phyloP scores from a whole-genome alignment of 768 basidiomycete genomes.

The Lentinus brumalis region DNA sequence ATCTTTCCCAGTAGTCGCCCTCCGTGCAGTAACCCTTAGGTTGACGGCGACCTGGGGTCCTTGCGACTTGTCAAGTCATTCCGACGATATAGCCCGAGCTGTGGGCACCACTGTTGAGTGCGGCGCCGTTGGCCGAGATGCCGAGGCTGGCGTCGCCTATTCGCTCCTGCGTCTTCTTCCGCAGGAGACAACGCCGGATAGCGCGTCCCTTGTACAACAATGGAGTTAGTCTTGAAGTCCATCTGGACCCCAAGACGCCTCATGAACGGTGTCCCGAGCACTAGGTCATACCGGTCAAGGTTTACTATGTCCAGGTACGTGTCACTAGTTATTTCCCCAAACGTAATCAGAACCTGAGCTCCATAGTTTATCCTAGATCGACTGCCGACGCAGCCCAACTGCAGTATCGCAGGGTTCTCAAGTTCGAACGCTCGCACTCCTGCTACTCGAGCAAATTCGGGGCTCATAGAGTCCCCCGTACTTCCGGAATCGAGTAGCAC shows the following conservation, averaged over 20 bases:
- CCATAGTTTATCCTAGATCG: slow-evolving; percentile 33
- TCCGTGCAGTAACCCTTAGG: neutral
- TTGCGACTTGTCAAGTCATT: no score
- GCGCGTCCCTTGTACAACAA: neutral
- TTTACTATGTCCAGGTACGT: slow-evolving; percentile 6
- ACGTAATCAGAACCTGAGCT: slow-evolving; percentile 6
- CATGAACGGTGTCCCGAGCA: slow-evolving; percentile 30
- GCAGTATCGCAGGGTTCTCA: slow-evolving; percentile 25
- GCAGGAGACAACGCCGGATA: no score
- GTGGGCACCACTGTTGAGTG: no score
- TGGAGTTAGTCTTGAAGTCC: neutral
- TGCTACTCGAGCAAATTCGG: slow-evolving; percentile 23
- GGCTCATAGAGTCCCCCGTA: slow-evolving; percentile 25
- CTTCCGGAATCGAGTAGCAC: slow-evolving; percentile 31
- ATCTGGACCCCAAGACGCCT: neutral
- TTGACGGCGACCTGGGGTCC: no score
- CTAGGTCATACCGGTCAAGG: slow-evolving; percentile 33
- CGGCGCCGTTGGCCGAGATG: no score
- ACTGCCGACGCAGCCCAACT: slow-evolving; percentile 37
- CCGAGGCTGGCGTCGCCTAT: no score
- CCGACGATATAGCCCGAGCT: no score
- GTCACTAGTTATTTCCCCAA: slow-evolving; percentile 3
- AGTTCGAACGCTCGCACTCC: slow-evolving; percentile 11
- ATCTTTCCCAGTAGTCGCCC: neutral
- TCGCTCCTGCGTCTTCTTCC: no score